Evolutionary conservation across 1,139 yeast species (phyloP), one percentile per base, ranked within the genome.

Genomic region (Meyerozyma sp.): DNA sequence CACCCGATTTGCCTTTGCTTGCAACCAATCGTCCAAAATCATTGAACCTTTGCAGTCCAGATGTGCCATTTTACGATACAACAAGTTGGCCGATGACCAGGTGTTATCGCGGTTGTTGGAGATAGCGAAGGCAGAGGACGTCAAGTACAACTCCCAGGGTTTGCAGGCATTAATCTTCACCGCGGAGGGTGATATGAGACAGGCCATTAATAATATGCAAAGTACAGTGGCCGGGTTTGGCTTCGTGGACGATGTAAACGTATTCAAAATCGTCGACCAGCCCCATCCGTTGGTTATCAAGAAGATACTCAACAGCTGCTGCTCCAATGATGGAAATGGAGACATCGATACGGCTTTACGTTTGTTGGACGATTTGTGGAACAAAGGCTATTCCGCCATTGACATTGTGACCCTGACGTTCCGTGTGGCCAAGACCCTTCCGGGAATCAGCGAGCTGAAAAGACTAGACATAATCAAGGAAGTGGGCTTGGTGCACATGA

Each of bases 121-220:
- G 56, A 79, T 93, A 21, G 77, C 84, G 40, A 75, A 82, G 50
- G 59, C 65, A 4, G 98, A 93, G 60, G 64, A 80, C 32, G 88
- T 91, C 13, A 71, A 89, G 57, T 88, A 81, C 61, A 81, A 93
- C 32, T 87, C 90, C 48, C 97, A 89, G 62, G 99, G 99, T 0
- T 68, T 93, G 35, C 91, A 90, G 53, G 98, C 98, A 0, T 73
- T 93, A 48, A 81, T 94, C n/a, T 93, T 93, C 66, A 85, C 97
- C 0, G 95, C 97, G 0, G 99, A 93, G 62, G 98, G 98, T 45
- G 99, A 93, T 61, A 93, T 94, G 98, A 79, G 99, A 65, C 98
- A 93, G 62, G 98, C 98, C 0, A 79, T 94, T 42, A 94, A 94
- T 58, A 93, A 93, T 62, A 63, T 93, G 46, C 98, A 93, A 59